Conservation (phyloP, 495 filamentous ascomycete genomes). For the Usnea hakonensis region DNA sequence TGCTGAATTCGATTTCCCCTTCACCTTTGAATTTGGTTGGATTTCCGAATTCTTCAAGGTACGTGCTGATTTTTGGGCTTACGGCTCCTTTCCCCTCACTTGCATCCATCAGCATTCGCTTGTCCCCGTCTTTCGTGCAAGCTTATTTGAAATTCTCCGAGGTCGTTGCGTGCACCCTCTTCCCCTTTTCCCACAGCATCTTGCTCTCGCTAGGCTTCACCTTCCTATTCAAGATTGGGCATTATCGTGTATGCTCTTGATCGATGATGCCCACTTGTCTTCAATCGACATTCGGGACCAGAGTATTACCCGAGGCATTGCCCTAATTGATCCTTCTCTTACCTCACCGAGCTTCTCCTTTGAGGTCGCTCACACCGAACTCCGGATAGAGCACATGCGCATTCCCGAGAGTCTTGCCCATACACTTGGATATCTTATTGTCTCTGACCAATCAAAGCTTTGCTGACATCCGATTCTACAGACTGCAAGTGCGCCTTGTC, state of each 20-base stretch:
- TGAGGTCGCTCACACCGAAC: neutral
- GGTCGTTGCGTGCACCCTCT: neutral
- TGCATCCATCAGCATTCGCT: neutral
- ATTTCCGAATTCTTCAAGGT: constrained; percentile 26
- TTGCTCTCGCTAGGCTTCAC: neutral
- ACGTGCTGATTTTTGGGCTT: constrained; percentile 8
- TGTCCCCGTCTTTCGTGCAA: neutral
- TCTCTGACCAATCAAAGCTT: neutral
- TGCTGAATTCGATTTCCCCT: constrained; percentile 24
- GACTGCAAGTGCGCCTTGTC: constrained; percentile 21
- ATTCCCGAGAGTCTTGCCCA: neutral
- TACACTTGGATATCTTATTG: neutral
- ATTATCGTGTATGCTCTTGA: neutral
- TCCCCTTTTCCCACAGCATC: neutral
- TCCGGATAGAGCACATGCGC: neutral
- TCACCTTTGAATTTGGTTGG: constrained; percentile 25
- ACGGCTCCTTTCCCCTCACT: neutral
- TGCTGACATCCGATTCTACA: constrained; percentile 8
- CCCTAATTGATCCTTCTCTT: neutral
- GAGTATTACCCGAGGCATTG: neutral
- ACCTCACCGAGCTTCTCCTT: neutral
- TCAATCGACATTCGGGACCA: neutral
- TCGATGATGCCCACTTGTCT: neutral
- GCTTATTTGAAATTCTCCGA: neutral
- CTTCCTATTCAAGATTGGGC: neutral